These are phyloP conservation scores for Penicillium sp. DNA, from an alignment of 2,329 filamentous ascomycete genomes.

Conservation along the genomic window DNA sequence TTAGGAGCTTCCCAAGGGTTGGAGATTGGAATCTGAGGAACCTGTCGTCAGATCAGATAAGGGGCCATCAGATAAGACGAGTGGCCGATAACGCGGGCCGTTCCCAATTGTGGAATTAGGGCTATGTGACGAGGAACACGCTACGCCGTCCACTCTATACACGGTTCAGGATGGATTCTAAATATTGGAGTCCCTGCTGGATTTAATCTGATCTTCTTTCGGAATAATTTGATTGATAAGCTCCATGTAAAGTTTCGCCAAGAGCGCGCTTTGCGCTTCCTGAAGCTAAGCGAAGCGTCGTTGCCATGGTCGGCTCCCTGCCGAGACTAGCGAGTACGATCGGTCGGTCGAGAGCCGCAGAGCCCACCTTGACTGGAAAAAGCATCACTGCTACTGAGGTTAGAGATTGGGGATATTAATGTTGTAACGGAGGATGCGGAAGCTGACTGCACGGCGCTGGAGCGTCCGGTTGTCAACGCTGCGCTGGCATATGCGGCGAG, in stretches of 20 bases:
- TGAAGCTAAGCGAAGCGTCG: conserved; percentile 15
- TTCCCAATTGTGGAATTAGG: conserved; percentile 1
- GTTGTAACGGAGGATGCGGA: conserved; percentile 10
- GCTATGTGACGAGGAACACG: neutral
- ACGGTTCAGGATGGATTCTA: neutral
- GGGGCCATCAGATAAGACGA: conserved; percentile 19
- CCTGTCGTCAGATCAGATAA: conserved; percentile 24
- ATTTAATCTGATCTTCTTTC: neutral
- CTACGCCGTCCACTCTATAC: neutral
- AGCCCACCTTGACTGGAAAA: conserved; percentile 14
- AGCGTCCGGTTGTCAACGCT: conserved; percentile 13
- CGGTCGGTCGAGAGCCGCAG: conserved; percentile 12
- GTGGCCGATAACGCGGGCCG: neutral
- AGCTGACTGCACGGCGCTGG: conserved; percentile 6
- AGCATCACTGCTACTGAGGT: conserved; percentile 11
- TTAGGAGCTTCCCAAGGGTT: neutral
- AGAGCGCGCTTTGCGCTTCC: conserved; percentile 16
- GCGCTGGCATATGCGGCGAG: conserved; percentile 10
- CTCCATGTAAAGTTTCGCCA: neutral
- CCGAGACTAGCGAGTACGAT: conserved; percentile 15
- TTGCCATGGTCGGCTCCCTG: conserved; percentile 17
- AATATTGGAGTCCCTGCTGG: neutral
- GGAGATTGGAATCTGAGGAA: conserved; percentile 1
- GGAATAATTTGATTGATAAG: conserved; percentile 1
- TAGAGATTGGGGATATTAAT: conserved; percentile 16